Conservation (phyloP, 106 monocot species). For the Phalaenopsis aphrodite region DNA sequence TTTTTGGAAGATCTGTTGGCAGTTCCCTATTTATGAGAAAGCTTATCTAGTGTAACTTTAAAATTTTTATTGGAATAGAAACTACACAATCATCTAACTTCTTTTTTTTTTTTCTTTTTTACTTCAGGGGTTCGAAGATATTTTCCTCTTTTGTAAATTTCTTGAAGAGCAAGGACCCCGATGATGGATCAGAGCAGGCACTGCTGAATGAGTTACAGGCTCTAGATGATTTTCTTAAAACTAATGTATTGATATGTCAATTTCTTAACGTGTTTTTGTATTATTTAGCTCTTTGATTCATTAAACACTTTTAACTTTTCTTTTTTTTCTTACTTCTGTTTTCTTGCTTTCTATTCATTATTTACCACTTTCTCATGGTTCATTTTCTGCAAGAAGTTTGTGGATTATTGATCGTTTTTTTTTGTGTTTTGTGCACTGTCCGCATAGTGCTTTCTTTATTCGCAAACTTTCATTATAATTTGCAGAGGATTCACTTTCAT, state of each 20-base stretch:
- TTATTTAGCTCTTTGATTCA: not conserved
- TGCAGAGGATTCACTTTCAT: not conserved
- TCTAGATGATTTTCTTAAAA: conserved; percentile 77
- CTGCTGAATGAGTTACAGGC: conserved; percentile 62
- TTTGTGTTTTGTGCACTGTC: not conserved
- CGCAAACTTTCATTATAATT: not conserved
- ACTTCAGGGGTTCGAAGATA: conserved; percentile 76
- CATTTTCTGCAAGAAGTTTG: not conserved
- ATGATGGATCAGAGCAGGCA: conserved; percentile 75
- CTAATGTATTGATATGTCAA: conserved; percentile 36
- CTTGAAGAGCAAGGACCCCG: conserved; percentile 65
- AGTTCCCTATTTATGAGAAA: not conserved
- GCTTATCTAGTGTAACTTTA: not conserved
- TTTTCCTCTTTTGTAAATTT: conserved; percentile 65
- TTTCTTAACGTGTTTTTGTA: not conserved
- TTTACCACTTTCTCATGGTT: not conserved
- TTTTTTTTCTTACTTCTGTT: not conserved
- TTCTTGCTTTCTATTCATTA: not conserved
- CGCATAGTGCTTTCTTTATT: not conserved
- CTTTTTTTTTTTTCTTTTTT: not conserved
- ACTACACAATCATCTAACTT: not conserved
- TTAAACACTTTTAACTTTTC: not conserved
- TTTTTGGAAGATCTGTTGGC: not conserved
- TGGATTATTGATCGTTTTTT: not conserved
- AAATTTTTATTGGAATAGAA: not conserved